Base-by-base conservation (phyloP, 1,139 yeast species). In the Scheffersomyces stambukii region DNA sequence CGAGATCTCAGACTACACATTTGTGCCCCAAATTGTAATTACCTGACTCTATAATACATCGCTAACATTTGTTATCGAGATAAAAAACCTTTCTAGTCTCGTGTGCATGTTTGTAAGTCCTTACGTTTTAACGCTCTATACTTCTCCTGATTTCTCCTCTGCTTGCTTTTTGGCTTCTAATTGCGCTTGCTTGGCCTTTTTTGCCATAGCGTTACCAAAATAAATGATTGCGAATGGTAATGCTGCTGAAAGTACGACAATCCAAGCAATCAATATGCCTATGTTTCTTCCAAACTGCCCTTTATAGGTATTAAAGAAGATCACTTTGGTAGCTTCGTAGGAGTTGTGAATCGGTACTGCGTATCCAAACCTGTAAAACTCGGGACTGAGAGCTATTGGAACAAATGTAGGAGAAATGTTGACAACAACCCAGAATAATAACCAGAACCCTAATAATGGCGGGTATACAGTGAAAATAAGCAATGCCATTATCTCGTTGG, bases 381-480 rank as follows among this genome's bases (percentile, higher is more conserved):
- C 31, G 2, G 67, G 57, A 16, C 48, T 39, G 27, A 61, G 50
- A 0, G 60, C 64, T 20, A 60, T 40, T 6, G 67, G 67, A 8
- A 61, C 41, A 32, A 59, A 61, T 1, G 67, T 58, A n/a, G 65
- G 58, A 1, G 65, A 40, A 31, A 61, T 58, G 38, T 61, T 61
- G 24, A 49, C 28, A 30, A 61, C 51, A 21, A 61, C 67, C 68
- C 68, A 61, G 33, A 61, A 59, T 31, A 61, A 48, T 38, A 61
- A 40, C 68, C 68, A 61, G 43, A 64, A 64, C 2, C 70, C 71
- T 16, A 64, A 39, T 19, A 61, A 35, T 8, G 70, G 69, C 2
- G 70, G 70, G 30, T 50, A 50, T 8, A 43, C 5, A 29, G 56
- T 36, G 2, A 64, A 38, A 5, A 50, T 38, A 8, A 60, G 11